Base-by-base conservation (phyloP, 331 rosid genomes). In the Ulmus americana region DNA sequence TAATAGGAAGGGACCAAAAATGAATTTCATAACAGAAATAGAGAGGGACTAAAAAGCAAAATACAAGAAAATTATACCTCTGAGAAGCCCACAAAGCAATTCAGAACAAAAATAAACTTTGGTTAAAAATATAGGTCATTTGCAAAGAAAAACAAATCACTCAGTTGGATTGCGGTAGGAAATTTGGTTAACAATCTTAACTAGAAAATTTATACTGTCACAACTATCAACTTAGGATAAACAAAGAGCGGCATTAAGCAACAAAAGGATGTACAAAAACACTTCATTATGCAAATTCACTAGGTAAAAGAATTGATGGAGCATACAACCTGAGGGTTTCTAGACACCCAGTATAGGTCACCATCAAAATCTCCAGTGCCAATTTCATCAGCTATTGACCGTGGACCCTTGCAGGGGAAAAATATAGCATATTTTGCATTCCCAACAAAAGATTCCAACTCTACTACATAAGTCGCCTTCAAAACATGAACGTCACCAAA, bases 361-460 rank as follows among this genome's bases (percentile, higher is more conserved):
- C 96, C 96, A 68, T 89, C 96, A 84, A 76, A 86, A 77, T 89
- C 95, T 45, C 91, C 95, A 10, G 86, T 82, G 9, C 68, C 91
- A 15, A 89, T 89, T 77, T 89, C 95, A 74, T 89, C 89, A 38
- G 84, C 95, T 46, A 86, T 48, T 8, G 91, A 82, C 44, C 91
- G 87, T 51, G 82, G 82, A 47, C 96, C 96, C 43, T 81, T 85
- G 48, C 77, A 28, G 7, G 95, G 78, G 73, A 90, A 90, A 78
- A 90, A 84, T 73, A 90, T 90, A 16, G 76, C 95, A 70, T 79
- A 86, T 45, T 81, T 85, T 8, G 85, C 74, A 49, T 83, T 67
- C 18, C 97, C 95, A 42, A 90, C 80, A 39, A 43, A 48, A 39
- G 83, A 69, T 52, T 71, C 74, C 46, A 90, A 18, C 22, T 61